These are phyloP conservation scores for Centrapalus pauciflorus DNA, from an alignment of 129 eudicot species.

Conservation along the genomic window DNA sequence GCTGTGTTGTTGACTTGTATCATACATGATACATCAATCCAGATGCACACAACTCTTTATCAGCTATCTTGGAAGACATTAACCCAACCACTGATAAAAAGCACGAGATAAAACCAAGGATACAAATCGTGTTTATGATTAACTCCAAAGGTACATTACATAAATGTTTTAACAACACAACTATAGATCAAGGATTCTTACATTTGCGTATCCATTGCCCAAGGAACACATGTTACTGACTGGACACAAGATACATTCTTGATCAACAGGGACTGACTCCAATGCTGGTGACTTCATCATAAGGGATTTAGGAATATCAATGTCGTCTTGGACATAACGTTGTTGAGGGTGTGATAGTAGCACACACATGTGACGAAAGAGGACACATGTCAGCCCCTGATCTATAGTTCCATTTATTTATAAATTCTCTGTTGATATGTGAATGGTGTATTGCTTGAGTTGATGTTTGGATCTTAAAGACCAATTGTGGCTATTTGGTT, in stretches of 20 bases:
- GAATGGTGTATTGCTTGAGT: too few relatives aligned
- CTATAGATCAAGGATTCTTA: not conserved
- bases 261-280: slow-evolving; percentile 40
- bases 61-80: too few relatives aligned
- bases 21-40: too few relatives aligned
- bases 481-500: too few relatives aligned
- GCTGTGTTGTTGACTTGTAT: too few relatives aligned
- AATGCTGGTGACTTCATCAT: slow-evolving; percentile 46
- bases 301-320: slow-evolving; percentile 72
- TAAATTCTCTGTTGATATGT: too few relatives aligned
- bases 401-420: too few relatives aligned
- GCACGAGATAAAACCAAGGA: not conserved
- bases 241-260: slow-evolving; percentile 51
- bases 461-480: too few relatives aligned
- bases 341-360: slow-evolving; percentile 91
- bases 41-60: too few relatives aligned
- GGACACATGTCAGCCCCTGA: slow-evolving; percentile 73
- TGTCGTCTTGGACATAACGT: slow-evolving; percentile 82
- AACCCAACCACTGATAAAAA: not conserved
- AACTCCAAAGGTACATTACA: not conserved
- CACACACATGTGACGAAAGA: slow-evolving; percentile 69
- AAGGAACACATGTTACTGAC: slow-evolving; percentile 31
- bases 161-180: not conserved
- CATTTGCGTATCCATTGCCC: not conserved
- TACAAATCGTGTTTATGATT: slow-evolving; percentile 1